phyloP scores from a whole-genome alignment of 2,329 filamentous ascomycete genomes.

The Fusarium temperatum region DNA sequence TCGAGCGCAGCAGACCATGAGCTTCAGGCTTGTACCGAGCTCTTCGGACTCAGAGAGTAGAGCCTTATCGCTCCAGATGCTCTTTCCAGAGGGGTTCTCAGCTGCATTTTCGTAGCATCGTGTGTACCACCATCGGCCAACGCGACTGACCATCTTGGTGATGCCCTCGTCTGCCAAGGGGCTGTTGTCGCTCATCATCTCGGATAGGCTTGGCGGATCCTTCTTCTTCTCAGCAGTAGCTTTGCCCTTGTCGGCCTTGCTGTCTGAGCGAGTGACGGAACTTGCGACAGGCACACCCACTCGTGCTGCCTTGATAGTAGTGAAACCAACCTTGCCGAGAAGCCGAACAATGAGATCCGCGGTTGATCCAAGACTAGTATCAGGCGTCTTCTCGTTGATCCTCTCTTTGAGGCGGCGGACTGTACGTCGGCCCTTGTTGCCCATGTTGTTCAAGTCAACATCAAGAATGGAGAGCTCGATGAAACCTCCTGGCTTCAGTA shows the following conservation, averaged over 20 bases:
- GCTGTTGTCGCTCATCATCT: slow-evolving; percentile 77
- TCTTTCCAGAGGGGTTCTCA: slow-evolving; percentile 53
- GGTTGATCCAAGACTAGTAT: slow-evolving; percentile 67
- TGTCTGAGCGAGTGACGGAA: slow-evolving; percentile 49
- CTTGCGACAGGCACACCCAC: slow-evolving; percentile 80
- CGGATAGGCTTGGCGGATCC: slow-evolving; percentile 67
- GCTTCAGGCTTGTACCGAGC: slow-evolving; percentile 85
- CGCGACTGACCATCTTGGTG: slow-evolving; percentile 88
- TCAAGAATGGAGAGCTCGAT: slow-evolving; percentile 84
- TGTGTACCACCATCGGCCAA: slow-evolving; percentile 96
- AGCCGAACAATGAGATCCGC: slow-evolving; percentile 71
- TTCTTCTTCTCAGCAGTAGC: slow-evolving; percentile 43
- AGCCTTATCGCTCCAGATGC: slow-evolving; percentile 81
- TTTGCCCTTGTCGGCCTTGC: slow-evolving; percentile 19
- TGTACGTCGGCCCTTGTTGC: slow-evolving; percentile 72
- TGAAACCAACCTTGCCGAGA: slow-evolving; percentile 75
- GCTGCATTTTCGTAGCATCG: slow-evolving; percentile 85
- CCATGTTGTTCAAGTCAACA: slow-evolving; percentile 85
- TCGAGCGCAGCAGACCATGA: slow-evolving; percentile 91
- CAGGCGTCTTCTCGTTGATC: slow-evolving; percentile 68
- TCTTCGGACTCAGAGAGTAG: slow-evolving; percentile 87
- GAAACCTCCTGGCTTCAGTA: slow-evolving; percentile 79
- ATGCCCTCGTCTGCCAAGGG: slow-evolving; percentile 82
- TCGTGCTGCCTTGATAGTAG: slow-evolving; percentile 76
- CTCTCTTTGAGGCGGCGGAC: slow-evolving; percentile 77